Conservation (phyloP, 495 filamentous ascomycete genomes). For the Rhypophila decipiens region DNA sequence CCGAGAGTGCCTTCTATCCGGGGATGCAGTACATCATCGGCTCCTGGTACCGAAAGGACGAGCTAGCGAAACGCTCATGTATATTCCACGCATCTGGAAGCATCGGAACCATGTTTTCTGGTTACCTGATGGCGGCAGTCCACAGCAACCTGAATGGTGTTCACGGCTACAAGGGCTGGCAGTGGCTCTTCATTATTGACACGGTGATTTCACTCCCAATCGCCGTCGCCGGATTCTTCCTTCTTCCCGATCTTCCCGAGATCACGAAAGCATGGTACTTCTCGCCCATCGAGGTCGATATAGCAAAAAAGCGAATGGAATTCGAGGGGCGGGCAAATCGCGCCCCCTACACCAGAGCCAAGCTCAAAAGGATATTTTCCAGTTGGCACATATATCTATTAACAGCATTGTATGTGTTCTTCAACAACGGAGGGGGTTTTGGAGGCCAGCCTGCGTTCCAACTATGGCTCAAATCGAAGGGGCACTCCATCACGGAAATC, state of each 20-base stretch:
- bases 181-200: constrained; percentile 49
- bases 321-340: constrained; percentile 36
- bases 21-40: constrained; percentile 46
- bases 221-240: constrained; percentile 50
- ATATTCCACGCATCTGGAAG: constrained; percentile 54
- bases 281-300: constrained; percentile 26
- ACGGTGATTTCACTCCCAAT: constrained; percentile 40
- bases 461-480: constrained; percentile 31
- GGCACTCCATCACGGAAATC: constrained; percentile 27
- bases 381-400: constrained; percentile 41
- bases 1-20: constrained; percentile 40
- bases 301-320: constrained; percentile 40
- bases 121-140: constrained; percentile 54
- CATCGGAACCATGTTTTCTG: constrained; percentile 51
- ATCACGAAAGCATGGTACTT: constrained; percentile 52
- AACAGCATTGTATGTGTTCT: constrained; percentile 32
- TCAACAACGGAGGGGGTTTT: constrained; percentile 25
- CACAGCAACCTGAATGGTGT: constrained; percentile 49
- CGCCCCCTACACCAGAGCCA: constrained; percentile 29
- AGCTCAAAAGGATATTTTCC: constrained; percentile 33
- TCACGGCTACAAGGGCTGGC: constrained; percentile 40
- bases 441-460: constrained; percentile 28
- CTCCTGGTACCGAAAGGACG: constrained; percentile 50
- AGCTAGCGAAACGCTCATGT: constrained; percentile 54
- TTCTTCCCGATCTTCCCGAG: constrained; percentile 56